phyloP scores from a whole-genome alignment of 345 rosid species.

The Pistacia atlantica region DNA sequence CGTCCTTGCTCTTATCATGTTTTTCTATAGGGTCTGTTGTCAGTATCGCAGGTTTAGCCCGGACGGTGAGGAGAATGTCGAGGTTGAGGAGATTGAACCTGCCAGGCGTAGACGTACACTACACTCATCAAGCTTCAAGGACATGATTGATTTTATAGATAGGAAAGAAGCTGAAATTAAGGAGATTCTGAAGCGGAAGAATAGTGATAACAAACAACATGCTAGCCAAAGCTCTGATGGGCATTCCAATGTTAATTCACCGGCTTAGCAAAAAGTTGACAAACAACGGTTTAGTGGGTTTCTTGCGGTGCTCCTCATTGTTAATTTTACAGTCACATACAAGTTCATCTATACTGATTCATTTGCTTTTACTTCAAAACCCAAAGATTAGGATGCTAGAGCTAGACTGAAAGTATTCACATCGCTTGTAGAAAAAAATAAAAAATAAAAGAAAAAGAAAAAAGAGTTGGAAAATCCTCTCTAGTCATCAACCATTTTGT shows the following conservation, averaged over 20 bases:
- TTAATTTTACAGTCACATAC: neutral
- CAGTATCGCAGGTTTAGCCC: slow-evolving; percentile 66
- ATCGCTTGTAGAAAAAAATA: neutral
- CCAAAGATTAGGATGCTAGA: neutral
- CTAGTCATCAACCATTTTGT: slow-evolving; percentile 7
- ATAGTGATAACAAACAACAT: slow-evolving; percentile 39
- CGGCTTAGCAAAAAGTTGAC: slow-evolving; percentile 21
- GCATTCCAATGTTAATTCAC: slow-evolving; percentile 19
- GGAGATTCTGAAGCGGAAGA: slow-evolving; percentile 56
- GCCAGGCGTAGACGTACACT: slow-evolving; percentile 40
- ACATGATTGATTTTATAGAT: slow-evolving; percentile 58
- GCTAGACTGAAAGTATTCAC: neutral
- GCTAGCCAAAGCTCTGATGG: slow-evolving; percentile 41
- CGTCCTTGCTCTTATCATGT: slow-evolving; percentile 50
- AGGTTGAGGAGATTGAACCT: slow-evolving; percentile 48
- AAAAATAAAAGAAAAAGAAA: neutral
- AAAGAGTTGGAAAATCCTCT: neutral
- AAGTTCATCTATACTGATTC: neutral
- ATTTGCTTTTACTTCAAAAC: neutral
- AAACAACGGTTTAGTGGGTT: neutral
- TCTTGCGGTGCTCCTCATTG: neutral
- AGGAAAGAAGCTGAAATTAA: slow-evolving; percentile 57
- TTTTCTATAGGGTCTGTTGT: slow-evolving; percentile 52
- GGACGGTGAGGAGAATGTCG: slow-evolving; percentile 30
- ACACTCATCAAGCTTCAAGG: slow-evolving; percentile 51